Evolutionary conservation across 331 rosid genomes (phyloP).

Genomic region (Spiraea crenata): DNA sequence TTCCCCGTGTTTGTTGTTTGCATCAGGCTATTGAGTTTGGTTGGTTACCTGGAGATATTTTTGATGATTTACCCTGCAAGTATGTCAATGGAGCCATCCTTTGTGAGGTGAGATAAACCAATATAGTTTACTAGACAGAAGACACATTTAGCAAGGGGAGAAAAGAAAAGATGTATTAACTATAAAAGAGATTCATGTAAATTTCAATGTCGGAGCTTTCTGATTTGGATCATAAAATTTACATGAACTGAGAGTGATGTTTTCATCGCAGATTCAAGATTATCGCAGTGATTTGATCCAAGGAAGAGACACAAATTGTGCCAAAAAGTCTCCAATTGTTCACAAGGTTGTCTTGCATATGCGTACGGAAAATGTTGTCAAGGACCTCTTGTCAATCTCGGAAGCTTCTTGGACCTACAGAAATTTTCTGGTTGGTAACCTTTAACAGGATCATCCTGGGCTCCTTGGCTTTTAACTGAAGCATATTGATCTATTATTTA

Average conservation of each 20-base stretch:
- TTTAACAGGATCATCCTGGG: slow-evolving; percentile 7
- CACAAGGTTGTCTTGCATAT: slow-evolving; percentile 29
- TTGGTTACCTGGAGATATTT: slow-evolving; percentile 21
- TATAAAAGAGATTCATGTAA: neutral
- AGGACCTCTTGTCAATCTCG: slow-evolving; percentile 34
- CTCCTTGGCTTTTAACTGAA: slow-evolving; percentile 9
- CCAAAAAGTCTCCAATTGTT: slow-evolving; percentile 23
- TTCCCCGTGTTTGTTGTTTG: neutral
- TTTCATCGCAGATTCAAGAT: slow-evolving; percentile 40
- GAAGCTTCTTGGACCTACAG: slow-evolving; percentile 36
- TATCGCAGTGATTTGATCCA: slow-evolving; percentile 31
- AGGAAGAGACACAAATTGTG: slow-evolving; percentile 8
- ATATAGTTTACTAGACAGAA: neutral
- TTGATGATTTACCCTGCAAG: slow-evolving; percentile 8
- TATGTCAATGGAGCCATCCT: slow-evolving; percentile 18
- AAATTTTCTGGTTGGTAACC: slow-evolving; percentile 31
- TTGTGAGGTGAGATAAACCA: slow-evolving; percentile 19
- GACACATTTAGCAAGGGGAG: no score
- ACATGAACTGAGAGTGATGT: neutral
- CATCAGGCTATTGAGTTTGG: slow-evolving; percentile 23
- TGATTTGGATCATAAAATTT: slow-evolving; percentile 8
- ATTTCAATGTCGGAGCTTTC: neutral
- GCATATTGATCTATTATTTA: neutral
- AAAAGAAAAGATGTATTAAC: no score
- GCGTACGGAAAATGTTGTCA: slow-evolving; percentile 41